Percentiles rank a stretch among this genome's conserved stretches.
phyloP scores from a whole-genome alignment of 768 basidiomycete genomes.

The Russula virescens region DNA sequence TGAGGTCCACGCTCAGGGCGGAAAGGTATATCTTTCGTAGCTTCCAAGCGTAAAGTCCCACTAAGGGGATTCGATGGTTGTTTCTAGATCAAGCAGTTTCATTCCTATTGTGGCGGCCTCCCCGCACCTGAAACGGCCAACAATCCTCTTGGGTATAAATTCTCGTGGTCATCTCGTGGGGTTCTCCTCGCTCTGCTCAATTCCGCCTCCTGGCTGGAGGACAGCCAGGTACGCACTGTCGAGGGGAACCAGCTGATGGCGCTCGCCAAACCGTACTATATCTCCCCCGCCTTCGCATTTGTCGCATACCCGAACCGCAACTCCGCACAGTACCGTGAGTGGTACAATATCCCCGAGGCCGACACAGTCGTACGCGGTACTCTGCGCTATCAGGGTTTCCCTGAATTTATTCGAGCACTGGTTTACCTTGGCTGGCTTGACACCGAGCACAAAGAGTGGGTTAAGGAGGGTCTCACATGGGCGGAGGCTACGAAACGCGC shows the following conservation, averaged over 20 bases:
- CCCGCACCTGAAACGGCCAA: conserved; percentile 86
- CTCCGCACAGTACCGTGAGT: conserved; percentile 85
- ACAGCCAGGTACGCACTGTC: conserved; percentile 59
- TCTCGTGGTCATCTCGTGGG: conserved; percentile 97
- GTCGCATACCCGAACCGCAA: conserved; percentile 97
- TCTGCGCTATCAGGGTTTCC: conserved; percentile 94
- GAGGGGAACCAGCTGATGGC: conserved; percentile 83
- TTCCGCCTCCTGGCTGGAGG: conserved; percentile 71
- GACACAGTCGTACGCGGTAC: conserved; percentile 92
- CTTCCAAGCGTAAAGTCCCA: neutral
- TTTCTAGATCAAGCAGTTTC: conserved; percentile 76
- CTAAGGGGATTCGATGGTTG: conserved; percentile 1
- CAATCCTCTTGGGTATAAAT: conserved; percentile 98
- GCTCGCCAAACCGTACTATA: conserved; percentile 88
- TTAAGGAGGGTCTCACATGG: conserved; percentile 74
- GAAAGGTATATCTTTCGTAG: conserved; percentile 54
- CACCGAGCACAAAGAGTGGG: conserved; percentile 68
- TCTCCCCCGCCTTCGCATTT: conserved; percentile 92
- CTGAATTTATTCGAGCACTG: conserved; percentile 83
- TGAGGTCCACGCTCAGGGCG: conserved; percentile 91
- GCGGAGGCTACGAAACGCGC: conserved; percentile 74
- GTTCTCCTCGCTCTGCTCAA: conserved; percentile 94
- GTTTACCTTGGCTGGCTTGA: conserved; percentile 87
- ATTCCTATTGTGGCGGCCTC: conserved; percentile 94
- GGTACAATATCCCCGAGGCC: conserved; percentile 89